A percentile compares a stretch with the other conserved stretches of the same genome.
phyloP scores from a whole-genome alignment of 208 protist species.

The Crithidia brevicula region DNA sequence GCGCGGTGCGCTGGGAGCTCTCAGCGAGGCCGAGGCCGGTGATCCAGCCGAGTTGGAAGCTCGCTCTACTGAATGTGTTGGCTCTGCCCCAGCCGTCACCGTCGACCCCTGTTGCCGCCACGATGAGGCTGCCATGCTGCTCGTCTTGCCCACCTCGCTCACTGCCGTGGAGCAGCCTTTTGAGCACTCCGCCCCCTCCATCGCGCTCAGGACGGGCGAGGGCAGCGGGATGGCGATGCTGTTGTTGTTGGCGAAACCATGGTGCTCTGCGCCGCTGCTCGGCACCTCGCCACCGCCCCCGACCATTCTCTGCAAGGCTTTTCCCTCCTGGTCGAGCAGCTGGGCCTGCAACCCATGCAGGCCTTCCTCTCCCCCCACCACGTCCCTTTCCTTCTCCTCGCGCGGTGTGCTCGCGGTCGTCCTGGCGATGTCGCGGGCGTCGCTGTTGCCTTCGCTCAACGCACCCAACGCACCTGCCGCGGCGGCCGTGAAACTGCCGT shows the following conservation, averaged over 20 bases:
- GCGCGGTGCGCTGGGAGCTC: too few species aligned
- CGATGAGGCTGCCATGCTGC: neutral
- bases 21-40: too few species aligned
- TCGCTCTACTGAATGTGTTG: too few species aligned
- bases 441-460: neutral
- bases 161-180: too few species aligned
- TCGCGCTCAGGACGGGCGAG: neutral
- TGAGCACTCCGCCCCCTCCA: too few species aligned
- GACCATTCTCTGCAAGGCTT: constrained; percentile 13
- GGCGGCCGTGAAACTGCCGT: constrained; percentile 5
- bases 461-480: neutral
- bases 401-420: neutral
- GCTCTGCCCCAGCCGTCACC: too few species aligned
- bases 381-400: too few species aligned
- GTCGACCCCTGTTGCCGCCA: neutral
- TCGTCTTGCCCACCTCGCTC: neutral
- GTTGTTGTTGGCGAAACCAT: constrained; percentile 5
- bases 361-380: neutral
- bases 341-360: constrained; percentile 12
- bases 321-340: constrained; percentile 10
- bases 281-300: neutral
- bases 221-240: constrained; percentile 18
- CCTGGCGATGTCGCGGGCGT: neutral
- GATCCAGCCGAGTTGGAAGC: too few species aligned
- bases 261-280: neutral